Conservation (phyloP, 768 basidiomycete species). For the Hygrophoropsis aurantiaca region DNA sequence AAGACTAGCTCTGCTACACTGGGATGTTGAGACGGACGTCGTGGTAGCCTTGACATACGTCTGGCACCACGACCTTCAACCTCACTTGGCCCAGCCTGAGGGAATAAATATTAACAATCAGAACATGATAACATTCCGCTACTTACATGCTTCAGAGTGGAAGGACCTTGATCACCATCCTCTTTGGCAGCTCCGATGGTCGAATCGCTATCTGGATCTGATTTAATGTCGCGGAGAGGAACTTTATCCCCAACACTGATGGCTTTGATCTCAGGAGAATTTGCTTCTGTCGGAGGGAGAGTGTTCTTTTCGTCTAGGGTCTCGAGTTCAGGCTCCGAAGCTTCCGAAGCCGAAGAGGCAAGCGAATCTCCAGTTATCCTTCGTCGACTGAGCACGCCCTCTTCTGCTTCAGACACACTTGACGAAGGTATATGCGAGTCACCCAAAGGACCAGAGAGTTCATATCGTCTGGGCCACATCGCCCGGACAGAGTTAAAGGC, state of each 20-base stretch:
- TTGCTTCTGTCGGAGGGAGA: slow-evolving; percentile 15
- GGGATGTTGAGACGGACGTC: slow-evolving; percentile 53
- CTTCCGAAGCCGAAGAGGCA: slow-evolving; percentile 69
- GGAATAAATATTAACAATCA: slow-evolving; percentile 15
- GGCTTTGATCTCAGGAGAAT: slow-evolving; percentile 12
- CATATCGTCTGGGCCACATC: slow-evolving; percentile 69
- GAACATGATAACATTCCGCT: background rate
- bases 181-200: slow-evolving; percentile 66
- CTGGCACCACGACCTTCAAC: slow-evolving; percentile 20
- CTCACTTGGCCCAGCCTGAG: slow-evolving; percentile 23
- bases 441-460: slow-evolving; percentile 53
- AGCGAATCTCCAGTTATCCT: slow-evolving; percentile 56
- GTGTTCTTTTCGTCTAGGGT: slow-evolving; percentile 15
- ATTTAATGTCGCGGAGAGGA: slow-evolving; percentile 30
- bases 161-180: slow-evolving; percentile 16
- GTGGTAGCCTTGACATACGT: slow-evolving; percentile 60
- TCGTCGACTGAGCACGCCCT: slow-evolving; percentile 44
- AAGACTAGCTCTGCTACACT: slow-evolving; percentile 85
- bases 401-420: slow-evolving; percentile 74
- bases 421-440: slow-evolving; percentile 58
- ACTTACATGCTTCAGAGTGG: slow-evolving; percentile 27
- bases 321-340: slow-evolving; percentile 61
- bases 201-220: slow-evolving; percentile 80
- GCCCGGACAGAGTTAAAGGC: slow-evolving; percentile 69
- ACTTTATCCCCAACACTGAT: slow-evolving; percentile 8